These are phyloP conservation scores for Schizosaccharomyces cryophilus DNA, from an alignment of 805 yeast species.

Conservation along the genomic window DNA sequence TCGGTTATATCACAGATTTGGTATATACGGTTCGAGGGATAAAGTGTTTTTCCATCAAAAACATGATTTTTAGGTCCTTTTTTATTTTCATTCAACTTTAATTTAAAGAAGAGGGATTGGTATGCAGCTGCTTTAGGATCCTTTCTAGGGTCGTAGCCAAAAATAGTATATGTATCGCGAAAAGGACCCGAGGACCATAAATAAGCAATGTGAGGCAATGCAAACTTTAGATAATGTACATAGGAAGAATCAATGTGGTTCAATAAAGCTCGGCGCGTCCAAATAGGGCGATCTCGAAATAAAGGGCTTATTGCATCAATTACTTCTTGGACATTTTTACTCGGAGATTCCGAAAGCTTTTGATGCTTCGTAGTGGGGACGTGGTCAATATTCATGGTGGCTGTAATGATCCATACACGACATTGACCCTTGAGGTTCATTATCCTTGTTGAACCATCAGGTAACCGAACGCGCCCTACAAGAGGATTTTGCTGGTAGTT, in stretches of 20 bases:
- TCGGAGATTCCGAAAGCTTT: background rate
- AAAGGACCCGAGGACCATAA: slow-evolving; percentile 79
- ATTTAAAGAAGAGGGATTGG: slow-evolving; percentile 70
- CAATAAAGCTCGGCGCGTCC: slow-evolving; percentile 53
- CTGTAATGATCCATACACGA: background rate
- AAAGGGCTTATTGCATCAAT: slow-evolving; percentile 18
- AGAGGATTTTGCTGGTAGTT: slow-evolving; percentile 40
- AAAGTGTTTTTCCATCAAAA: slow-evolving; percentile 43
- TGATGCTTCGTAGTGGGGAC: background rate
- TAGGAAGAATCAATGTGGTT: slow-evolving; percentile 13
- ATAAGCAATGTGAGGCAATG: slow-evolving; percentile 65
- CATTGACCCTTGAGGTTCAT: slow-evolving; percentile 9
- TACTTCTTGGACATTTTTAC: slow-evolving; percentile 7
- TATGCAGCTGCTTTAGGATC: slow-evolving; percentile 31
- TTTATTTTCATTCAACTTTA: slow-evolving; percentile 13
- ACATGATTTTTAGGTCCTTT: slow-evolving; percentile 20
- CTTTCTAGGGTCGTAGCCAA: slow-evolving; percentile 53
- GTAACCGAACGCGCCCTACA: slow-evolving; percentile 29
- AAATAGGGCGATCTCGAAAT: slow-evolving; percentile 53
- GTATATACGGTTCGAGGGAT: slow-evolving; percentile 42
- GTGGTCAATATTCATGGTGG: background rate
- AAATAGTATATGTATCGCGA: slow-evolving; percentile 61
- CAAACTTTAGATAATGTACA: slow-evolving; percentile 30
- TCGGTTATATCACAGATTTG: slow-evolving; percentile 63
- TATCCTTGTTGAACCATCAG: slow-evolving; percentile 17